A percentile compares a stretch with the other conserved stretches of the same genome.
These are phyloP conservation scores for Penicillium waksmanii DNA, from an alignment of 495 filamentous ascomycete genomes.

Conservation along the genomic window DNA sequence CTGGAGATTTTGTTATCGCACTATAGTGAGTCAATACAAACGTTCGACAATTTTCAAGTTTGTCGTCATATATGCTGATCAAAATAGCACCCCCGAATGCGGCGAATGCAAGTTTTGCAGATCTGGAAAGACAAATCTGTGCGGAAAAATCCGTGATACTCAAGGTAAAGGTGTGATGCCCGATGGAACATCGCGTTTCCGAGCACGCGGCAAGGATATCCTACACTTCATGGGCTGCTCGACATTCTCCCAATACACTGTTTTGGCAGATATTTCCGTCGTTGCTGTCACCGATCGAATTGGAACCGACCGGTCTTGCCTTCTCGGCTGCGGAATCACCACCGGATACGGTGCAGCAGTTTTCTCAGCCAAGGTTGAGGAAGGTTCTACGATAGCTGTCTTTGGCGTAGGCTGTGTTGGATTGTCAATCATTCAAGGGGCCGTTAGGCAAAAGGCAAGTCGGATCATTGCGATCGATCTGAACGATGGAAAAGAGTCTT, in stretches of 20 bases:
- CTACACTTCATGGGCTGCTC: conserved; percentile 99
- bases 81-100: conserved; percentile 87
- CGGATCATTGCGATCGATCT: conserved; percentile 96
- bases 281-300: conserved; percentile 89
- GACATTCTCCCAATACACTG: conserved; percentile 98
- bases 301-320: conserved; percentile 91
- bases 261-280: conserved; percentile 97
- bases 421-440: conserved; percentile 91
- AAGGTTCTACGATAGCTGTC: conserved; percentile 84
- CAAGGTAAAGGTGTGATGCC: conserved; percentile 97
- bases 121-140: conserved; percentile 99
- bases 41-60: not conserved
- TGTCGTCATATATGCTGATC: not conserved
- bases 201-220: conserved; percentile 87
- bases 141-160: conserved; percentile 97
- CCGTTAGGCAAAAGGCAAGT: conserved; percentile 78
- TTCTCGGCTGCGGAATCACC: conserved; percentile 97
- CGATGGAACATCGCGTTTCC: conserved; percentile 94
- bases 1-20: conserved; percentile 79
- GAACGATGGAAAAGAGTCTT: conserved; percentile 88
- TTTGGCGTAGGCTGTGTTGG: conserved; percentile 97
- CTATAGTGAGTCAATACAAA: conserved; percentile 70
- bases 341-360: conserved; percentile 96
- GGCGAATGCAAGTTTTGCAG: conserved; percentile 98
- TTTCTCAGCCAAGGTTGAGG: conserved; percentile 87